phyloP scores from a whole-genome alignment of 805 yeast species.

The Huiozyma naganishii region DNA sequence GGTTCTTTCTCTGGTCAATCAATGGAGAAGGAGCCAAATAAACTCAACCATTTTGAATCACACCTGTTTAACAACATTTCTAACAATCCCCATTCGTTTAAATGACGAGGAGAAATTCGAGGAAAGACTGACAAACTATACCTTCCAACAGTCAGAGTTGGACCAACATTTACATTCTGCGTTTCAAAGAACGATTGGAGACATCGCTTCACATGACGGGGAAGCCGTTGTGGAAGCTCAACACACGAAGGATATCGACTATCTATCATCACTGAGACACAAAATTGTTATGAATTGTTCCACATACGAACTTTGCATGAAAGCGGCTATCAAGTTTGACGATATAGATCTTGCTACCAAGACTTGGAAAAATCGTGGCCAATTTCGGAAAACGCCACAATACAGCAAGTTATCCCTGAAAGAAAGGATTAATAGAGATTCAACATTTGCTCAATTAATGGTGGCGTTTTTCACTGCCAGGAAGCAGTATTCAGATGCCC shows the following conservation, averaged over 20 bases:
- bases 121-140: conserved; percentile 17
- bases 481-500: conserved; percentile 56
- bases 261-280: conserved; percentile 15
- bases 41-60: conserved; percentile 15
- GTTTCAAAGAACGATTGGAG: too few relatives aligned
- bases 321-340: conserved; percentile 51
- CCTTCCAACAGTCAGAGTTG: conserved; percentile 18
- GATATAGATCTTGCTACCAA: conserved; percentile 49
- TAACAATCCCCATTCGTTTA: conserved; percentile 21
- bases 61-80: conserved; percentile 14
- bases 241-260: neutral
- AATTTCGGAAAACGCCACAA: conserved; percentile 42
- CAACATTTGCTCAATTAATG: conserved; percentile 59
- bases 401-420: conserved; percentile 49
- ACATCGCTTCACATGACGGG: neutral
- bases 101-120: conserved; percentile 18
- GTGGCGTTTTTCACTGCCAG: conserved; percentile 45
- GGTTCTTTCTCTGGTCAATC: conserved; percentile 9
- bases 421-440: conserved; percentile 14
- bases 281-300: conserved; percentile 35
- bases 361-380: conserved; percentile 74
- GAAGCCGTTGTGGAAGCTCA: neutral
- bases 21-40: conserved; percentile 9
- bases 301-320: conserved; percentile 50
- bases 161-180: neutral